Evolutionary conservation across 1,284 basidiomycete genomes (phyloP), one percentile per base, ranked within the genome.

Genomic region (Veloboletus limbatus): DNA sequence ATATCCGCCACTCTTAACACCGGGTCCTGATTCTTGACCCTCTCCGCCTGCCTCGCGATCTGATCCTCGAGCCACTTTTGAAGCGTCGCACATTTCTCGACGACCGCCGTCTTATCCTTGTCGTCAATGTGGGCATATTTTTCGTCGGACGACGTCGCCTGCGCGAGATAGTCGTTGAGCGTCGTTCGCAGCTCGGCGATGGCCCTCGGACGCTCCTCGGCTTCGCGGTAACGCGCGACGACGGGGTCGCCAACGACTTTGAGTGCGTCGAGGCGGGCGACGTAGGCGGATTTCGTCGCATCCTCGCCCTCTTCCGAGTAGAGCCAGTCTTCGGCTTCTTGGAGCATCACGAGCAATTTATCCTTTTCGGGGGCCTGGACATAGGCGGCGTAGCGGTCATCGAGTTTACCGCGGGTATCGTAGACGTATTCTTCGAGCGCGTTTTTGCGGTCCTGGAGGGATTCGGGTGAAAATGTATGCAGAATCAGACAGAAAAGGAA

Each of bases 361-460:
- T 80, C 68, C 74, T 94, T 94, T 73, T 97, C 93, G 13, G 71
- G 62, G 0, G 81, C 47, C 60, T 85, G 78, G 41, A 85, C 86
- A 69, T 78, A 97, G 20, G 79, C 46, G 18, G 84, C 82, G 62
- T 87, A 95, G 44, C 87, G 81, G 49, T 88, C 88, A 28, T 97
- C 93, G 51, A 97, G 81, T 73, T 96, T 97, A 69, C 82, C 76
- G 43, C 93, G 88, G 58, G 79, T 92, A 68, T 97, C 92, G 73
- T 97, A 97, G 54, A 97, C 87, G 74, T 95, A 97, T 73, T 97
- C 94, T 73, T 97, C 94, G 20, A 97, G 82, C 13, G 93, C 92
- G 67, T 97, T 97, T 76, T 96, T 97, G 67, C 90, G 85, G 69
- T 97, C 90, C 89, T 92, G 51, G 7, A 13, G 14, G 8, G 17